phyloP scores from a whole-genome alignment of 257 asterid genomes.

The Solanum sitiens region DNA sequence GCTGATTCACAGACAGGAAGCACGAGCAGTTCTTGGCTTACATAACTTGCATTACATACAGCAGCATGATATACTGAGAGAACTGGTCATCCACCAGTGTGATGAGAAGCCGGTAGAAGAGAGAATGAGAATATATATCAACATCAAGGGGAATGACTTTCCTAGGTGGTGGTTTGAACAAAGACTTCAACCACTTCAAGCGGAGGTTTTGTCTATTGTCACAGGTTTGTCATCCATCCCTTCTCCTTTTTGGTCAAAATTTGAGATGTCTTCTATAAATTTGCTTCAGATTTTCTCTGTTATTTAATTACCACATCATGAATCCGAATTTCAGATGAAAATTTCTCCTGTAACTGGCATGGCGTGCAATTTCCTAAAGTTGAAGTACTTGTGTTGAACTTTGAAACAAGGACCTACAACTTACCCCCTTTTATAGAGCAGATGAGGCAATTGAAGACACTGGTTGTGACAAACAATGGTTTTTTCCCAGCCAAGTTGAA shows the following conservation, averaged over 20 bases:
- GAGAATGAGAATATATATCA: constrained; percentile 15
- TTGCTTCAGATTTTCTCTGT: background rate
- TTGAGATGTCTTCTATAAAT: background rate
- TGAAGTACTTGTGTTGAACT: constrained; percentile 20
- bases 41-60: constrained; percentile 11
- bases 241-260: background rate
- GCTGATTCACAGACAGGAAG: constrained; percentile 12
- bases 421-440: constrained; percentile 14
- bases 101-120: constrained; percentile 5
- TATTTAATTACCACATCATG: background rate
- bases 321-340: constrained; percentile 13
- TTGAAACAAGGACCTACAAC: constrained; percentile 3
- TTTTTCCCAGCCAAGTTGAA: constrained; percentile 2
- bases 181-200: constrained; percentile 3
- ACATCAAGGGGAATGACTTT: constrained; percentile 4
- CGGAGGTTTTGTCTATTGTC: constrained; percentile 16
- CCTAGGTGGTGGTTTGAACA: constrained; percentile 13
- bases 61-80: constrained; percentile 32
- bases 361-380: constrained; percentile 10
- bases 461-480: constrained; percentile 17
- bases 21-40: constrained; percentile 7
- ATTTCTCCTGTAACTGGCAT: constrained; percentile 8
- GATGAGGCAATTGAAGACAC: constrained; percentile 12
- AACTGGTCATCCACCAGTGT: constrained; percentile 12
- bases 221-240: constrained; percentile 13